Evolutionary conservation across 768 basidiomycete genomes (phyloP), one percentile per base, ranked within the genome.

Genomic region (Pleurotus tuber-regium): DNA sequence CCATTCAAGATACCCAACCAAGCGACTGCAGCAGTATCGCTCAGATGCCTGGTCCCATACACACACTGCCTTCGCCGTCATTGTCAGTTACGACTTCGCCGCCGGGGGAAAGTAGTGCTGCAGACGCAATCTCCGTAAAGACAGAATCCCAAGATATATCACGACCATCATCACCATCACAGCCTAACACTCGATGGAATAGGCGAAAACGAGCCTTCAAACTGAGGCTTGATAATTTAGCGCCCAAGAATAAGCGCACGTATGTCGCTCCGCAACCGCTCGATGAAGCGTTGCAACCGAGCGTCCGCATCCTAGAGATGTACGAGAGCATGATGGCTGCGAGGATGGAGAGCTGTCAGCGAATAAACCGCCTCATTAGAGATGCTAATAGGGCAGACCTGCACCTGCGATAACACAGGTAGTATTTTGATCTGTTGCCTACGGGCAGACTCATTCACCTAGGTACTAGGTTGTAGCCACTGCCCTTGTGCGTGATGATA

Each of bases 311-410:
- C 48, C 69, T 89, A 54, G 77, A 82, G 58, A 77, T 82, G 73
- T 87, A 86, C 60, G 84, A 84, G 52, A 77, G 80, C 54, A 82
- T 89, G 71, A 79, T 88, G 72, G 83, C 87, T 59, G 74, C 81
- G 2, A 77, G 87, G 50, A 82, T 89, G 77, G 87, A 88, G 65
- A 87, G 84, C 60, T 89, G 87, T 64, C 76, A 84, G 56, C 74
- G 85, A 28, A 73, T 86, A 47, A 79, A 79, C 55, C 76, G 75
- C 41, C 70, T 89, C 55, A 77, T 87, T 31, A 68, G 70, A 43
- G 69, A 74, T 46, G 73, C 74, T 39, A 75, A 71, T 58, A 65
- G 68, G 49, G 61, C 63, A 19, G 63, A 68, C 44, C 51, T 67
- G 38, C 58, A 65, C 50, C 39, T 51, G 41, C 60, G 58, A 31